A percentile compares a stretch with the other conserved stretches of the same genome.
Conservation (phyloP, 139 green algal genomes). For the Micractinium sp. region DNA sequence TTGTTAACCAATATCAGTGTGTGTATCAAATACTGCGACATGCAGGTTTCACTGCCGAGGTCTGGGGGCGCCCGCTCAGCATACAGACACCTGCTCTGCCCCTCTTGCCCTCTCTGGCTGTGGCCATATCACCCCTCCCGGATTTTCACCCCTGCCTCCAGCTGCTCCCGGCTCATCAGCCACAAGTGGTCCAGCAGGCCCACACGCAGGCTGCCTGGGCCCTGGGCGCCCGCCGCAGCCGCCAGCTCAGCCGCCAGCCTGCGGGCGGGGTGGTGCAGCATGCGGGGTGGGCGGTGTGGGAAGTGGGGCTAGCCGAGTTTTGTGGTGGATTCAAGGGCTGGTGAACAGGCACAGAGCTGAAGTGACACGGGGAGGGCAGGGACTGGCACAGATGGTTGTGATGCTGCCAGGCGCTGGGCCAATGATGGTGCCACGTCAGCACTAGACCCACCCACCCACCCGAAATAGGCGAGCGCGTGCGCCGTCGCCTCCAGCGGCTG, state of each 20-base stretch:
- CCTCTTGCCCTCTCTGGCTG: background rate
- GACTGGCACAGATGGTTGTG: background rate
- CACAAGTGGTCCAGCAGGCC: conserved; percentile 66
- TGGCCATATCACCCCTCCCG: background rate
- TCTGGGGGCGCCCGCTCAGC: no score
- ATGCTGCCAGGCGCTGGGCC: background rate
- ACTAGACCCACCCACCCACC: conserved; percentile 52
- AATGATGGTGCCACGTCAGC: background rate
- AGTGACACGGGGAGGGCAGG: background rate
- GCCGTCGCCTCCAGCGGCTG: conserved; percentile 68
- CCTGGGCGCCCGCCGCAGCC: conserved; percentile 7
- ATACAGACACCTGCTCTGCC: no score
- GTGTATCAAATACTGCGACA: no score
- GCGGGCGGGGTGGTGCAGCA: background rate
- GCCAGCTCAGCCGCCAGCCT: conserved; percentile 22
- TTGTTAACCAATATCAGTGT: no score
- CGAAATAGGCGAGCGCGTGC: conserved; percentile 75
- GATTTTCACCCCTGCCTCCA: conserved; percentile 13
- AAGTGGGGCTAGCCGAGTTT: background rate
- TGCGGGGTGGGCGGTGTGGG: background rate
- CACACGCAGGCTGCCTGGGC: conserved; percentile 69
- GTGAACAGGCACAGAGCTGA: background rate
- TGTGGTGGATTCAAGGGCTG: background rate
- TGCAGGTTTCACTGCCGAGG: no score
- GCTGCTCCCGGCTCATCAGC: background rate